Conservation (phyloP, 495 filamentous ascomycete genomes). For the Thozetella sp. region DNA sequence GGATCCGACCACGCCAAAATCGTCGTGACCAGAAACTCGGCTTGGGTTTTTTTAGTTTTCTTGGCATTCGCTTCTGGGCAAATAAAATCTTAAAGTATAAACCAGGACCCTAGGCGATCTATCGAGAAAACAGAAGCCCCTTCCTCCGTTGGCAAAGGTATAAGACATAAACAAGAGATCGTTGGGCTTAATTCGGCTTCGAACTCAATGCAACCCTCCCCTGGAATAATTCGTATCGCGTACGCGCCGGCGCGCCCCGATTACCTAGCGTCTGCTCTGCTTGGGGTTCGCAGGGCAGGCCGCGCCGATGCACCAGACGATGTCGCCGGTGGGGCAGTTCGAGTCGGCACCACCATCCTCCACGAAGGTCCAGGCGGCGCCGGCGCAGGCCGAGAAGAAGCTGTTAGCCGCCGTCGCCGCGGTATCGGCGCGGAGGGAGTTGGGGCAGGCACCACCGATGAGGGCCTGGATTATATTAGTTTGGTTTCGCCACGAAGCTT, state of each 20-base stretch:
- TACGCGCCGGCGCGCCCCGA: no score
- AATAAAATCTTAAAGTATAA: not conserved
- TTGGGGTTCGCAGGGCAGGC: slow-evolving; percentile 4
- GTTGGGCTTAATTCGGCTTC: not conserved
- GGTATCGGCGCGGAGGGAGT: not conserved
- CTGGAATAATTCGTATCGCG: not conserved
- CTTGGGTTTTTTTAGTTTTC: no score
- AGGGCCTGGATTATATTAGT: no score
- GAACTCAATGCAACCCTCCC: not conserved
- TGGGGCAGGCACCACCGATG: not conserved
- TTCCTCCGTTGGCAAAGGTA: not conserved
- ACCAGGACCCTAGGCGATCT: not conserved
- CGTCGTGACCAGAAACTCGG: no score
- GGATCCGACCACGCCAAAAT: no score
- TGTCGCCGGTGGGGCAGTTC: slow-evolving; percentile 5
- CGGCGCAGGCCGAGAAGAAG: slow-evolving; percentile 23
- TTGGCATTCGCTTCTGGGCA: not conserved
- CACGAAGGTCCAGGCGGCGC: slow-evolving; percentile 28
- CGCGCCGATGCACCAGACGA: slow-evolving; percentile 25
- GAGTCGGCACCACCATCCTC: slow-evolving; percentile 23
- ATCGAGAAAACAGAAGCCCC: not conserved
- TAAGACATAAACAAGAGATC: not conserved
- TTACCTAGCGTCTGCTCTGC: not conserved
- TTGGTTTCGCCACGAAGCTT: not conserved
- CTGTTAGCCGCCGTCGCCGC: slow-evolving; percentile 13